These are phyloP conservation scores for Neonectria ditissima DNA, from an alignment of 2,329 filamentous ascomycete species.

Conservation along the genomic window DNA sequence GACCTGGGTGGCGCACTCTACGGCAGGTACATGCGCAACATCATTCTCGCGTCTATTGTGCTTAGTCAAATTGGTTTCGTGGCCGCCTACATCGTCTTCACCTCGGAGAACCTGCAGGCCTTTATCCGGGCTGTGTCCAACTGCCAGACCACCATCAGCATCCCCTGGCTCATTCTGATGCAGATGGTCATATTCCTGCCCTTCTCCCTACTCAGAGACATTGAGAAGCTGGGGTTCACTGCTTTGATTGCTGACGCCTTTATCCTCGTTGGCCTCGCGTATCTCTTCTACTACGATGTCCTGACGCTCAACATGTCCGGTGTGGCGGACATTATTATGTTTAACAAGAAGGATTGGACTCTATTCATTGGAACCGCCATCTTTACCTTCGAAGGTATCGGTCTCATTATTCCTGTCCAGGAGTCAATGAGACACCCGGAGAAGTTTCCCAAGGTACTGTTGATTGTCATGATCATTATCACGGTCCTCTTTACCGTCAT, in stretches of 20 bases:
- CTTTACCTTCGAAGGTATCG: constrained; percentile 98
- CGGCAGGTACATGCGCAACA: constrained; percentile 86
- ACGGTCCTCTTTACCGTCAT: constrained; percentile 90
- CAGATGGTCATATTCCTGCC: constrained; percentile 97
- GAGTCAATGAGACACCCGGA: constrained; percentile 93
- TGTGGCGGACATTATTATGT: constrained; percentile 86
- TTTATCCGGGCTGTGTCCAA: constrained; percentile 93
- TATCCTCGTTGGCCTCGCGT: constrained; percentile 90
- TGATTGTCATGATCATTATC: constrained; percentile 93
- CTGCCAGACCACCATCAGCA: constrained; percentile 86
- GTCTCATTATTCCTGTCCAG: constrained; percentile 97
- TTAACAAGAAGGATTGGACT: constrained; percentile 94
- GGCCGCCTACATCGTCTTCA: constrained; percentile 96
- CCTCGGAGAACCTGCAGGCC: constrained; percentile 93
- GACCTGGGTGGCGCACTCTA: constrained; percentile 95
- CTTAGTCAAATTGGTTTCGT: constrained; percentile 96
- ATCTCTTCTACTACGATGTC: constrained; percentile 96
- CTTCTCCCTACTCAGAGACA: constrained; percentile 92
- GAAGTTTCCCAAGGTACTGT: constrained; percentile 91
- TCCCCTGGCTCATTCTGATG: constrained; percentile 91
- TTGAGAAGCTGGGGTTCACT: constrained; percentile 96
- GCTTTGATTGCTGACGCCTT: constrained; percentile 94
- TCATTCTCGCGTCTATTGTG: constrained; percentile 93
- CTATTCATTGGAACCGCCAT: constrained; percentile 99
- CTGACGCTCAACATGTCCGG: constrained; percentile 82